These are phyloP conservation scores for Mycena indigotica DNA, from an alignment of 768 basidiomycete species.

Conservation along the genomic window DNA sequence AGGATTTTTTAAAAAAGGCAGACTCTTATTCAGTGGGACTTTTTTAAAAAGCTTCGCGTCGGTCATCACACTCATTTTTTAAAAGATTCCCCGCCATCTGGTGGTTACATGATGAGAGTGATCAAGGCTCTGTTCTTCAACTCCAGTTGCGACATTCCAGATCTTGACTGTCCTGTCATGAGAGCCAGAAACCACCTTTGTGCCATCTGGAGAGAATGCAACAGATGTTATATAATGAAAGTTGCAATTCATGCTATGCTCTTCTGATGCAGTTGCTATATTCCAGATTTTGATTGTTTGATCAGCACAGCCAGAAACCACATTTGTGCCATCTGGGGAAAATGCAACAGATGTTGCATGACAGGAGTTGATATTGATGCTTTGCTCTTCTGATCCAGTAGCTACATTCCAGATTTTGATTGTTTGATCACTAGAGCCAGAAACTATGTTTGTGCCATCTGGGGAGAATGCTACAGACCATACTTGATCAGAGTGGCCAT, in stretches of 20 bases:
- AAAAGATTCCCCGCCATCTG: neutral
- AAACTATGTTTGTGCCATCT: neutral
- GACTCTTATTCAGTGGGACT: too few species aligned
- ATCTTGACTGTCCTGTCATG: neutral
- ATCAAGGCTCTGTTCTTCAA: neutral
- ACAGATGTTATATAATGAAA: neutral
- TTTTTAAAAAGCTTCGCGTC: too few species aligned
- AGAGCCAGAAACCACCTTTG: neutral
- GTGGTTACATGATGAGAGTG: neutral
- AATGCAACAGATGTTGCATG: neutral
- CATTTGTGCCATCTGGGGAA: neutral
- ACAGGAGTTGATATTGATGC: neutral
- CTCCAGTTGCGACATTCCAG: neutral
- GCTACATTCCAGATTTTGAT: neutral
- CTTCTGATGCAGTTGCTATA: neutral
- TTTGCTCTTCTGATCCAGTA: neutral
- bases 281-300: neutral
- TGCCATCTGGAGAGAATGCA: neutral
- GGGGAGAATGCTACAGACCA: neutral
- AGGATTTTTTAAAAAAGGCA: too few species aligned
- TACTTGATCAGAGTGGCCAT: neutral
- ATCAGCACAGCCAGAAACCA: neutral
- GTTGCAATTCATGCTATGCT: neutral
- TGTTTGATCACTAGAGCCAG: neutral
- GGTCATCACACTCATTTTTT: too few species aligned